phyloP scores from a whole-genome alignment of 306 rosid species.

The Cyclanthera cordifolia region DNA sequence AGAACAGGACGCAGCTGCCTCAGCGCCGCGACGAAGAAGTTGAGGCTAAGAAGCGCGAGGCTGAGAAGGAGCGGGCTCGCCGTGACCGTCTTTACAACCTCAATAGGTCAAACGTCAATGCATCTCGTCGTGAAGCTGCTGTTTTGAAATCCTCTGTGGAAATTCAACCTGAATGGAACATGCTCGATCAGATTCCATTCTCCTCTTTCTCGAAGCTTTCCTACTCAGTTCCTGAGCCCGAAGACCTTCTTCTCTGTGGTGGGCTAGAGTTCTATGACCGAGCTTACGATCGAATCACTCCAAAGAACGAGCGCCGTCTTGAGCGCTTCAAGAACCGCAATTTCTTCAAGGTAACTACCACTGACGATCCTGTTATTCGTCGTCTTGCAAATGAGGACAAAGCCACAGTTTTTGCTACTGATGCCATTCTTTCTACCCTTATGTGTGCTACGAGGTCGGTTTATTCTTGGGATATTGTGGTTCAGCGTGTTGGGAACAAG shows the following conservation, averaged over 20 bases:
- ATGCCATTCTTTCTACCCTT: conserved; percentile 66
- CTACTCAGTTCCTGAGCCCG: conserved; percentile 67
- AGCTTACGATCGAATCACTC: conserved; percentile 50
- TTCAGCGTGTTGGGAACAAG: conserved; percentile 85
- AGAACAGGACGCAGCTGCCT: conserved; percentile 55
- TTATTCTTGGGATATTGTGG: conserved; percentile 83
- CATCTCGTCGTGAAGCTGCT: conserved; percentile 67
- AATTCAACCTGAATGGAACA: conserved; percentile 91
- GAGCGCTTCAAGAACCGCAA: conserved; percentile 77
- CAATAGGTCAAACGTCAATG: conserved; percentile 61
- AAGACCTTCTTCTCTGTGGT: conserved; percentile 69
- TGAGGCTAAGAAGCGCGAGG: conserved; percentile 71
- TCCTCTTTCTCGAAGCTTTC: conserved; percentile 90
- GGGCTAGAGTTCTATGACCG: conserved; percentile 76
- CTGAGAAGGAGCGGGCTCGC: conserved; percentile 85
- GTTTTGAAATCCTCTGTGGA: conserved; percentile 76
- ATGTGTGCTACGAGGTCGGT: conserved; percentile 93
- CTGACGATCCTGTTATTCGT: conserved; percentile 84
- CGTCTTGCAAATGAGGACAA: conserved; percentile 78
- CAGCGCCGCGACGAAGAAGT: conserved; percentile 93
- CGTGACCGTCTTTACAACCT: conserved; percentile 66
- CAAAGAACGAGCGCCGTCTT: conserved; percentile 73
- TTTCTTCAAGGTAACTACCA: conserved; percentile 82
- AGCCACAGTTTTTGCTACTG: conserved; percentile 73
- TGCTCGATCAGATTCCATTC: conserved; percentile 88